These are phyloP conservation scores for Drosera capensis DNA, from an alignment of 148 eudicot genomes.

Conservation along the genomic window DNA sequence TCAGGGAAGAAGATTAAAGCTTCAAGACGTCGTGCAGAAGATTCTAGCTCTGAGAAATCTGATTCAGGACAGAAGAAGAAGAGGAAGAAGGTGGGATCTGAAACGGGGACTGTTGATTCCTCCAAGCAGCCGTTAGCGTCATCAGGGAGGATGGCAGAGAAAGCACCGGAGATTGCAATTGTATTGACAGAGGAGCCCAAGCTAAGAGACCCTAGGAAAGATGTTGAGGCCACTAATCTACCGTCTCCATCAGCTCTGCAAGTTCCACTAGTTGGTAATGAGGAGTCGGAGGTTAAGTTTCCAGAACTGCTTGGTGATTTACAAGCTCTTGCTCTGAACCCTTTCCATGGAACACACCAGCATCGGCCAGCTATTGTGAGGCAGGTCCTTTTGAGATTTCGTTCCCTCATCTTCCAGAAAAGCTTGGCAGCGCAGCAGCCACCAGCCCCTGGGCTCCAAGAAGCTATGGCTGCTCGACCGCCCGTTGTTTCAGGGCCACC, in stretches of 20 bases:
- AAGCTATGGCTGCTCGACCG: neutral
- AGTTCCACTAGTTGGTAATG: constrained; percentile 6
- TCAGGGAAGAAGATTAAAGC: neutral
- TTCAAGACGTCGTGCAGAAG: neutral
- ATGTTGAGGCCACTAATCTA: constrained; percentile 2
- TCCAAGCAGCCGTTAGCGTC: neutral
- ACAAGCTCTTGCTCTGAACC: constrained; percentile 50
- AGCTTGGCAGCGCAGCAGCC: constrained; percentile 24
- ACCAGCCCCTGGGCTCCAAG: neutral
- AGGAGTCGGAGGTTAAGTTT: constrained; percentile 18
- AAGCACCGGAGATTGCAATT: neutral
- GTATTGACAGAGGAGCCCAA: neutral
- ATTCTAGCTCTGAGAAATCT: constrained; percentile 16
- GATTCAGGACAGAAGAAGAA: constrained; percentile 18
- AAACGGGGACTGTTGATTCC: constrained; percentile 2
- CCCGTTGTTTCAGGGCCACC: neutral
- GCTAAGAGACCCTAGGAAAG: neutral
- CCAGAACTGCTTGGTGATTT: constrained; percentile 34
- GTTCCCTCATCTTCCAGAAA: constrained; percentile 48
- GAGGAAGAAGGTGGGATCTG: constrained; percentile 21
- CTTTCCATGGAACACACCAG: constrained; percentile 33
- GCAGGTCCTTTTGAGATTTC: constrained; percentile 43
- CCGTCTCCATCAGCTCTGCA: constrained; percentile 11
- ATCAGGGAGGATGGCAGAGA: neutral
- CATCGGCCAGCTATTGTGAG: constrained; percentile 15